Evolutionary conservation across 2,329 filamentous ascomycete genomes (phyloP), one percentile per base, ranked within the genome.

Genomic region (Cytospora paraplurivora): DNA sequence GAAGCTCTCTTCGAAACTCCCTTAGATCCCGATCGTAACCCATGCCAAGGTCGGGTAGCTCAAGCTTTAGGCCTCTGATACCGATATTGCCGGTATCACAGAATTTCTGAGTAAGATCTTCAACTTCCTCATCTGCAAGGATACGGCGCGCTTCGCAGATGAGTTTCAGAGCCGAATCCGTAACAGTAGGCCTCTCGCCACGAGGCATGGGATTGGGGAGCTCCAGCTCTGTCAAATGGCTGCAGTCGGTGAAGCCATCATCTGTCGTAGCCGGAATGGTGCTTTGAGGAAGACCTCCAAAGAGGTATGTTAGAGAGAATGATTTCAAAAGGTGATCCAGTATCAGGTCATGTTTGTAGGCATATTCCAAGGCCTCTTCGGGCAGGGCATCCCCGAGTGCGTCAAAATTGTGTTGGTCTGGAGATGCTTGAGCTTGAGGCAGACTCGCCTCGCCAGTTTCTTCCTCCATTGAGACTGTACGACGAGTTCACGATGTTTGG

Each of bases 21-120:
- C 62, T 67, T 54, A 70, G 67, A 50, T 72, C 70, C 12, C 53
- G 49, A 1, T 57, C 62, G 59, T 72, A 68, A 53, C 73, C 70
- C n/a, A 68, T 71, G 13, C 68, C 66, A 13, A 74, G 69, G 0
- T 65, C 38, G 0, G 71, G 71, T 6, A 64, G 32, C 13, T 74
- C 71, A 3, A 73, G 13, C 49, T 71, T 72, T 13, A 68, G 49
- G 11, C 32, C n/a, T 27, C 21, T 47, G 32, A 56, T 15, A 1
- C 21, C 38, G 32, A 56, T 15, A 1, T 19, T 60, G 33, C 37
- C 27, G 11, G 55, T n/a, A n/a, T 57, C 34, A 12, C 44, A 62
- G 32, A 62, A 37, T 2, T 65, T 27, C 3, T 41, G 34, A 5
- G 62, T 55, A 19, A 64, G 55, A 8, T 11, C 13, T n/a, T 60